phyloP scores from a whole-genome alignment of 345 rosid genomes.

The Eucalyptus cloeziana region DNA sequence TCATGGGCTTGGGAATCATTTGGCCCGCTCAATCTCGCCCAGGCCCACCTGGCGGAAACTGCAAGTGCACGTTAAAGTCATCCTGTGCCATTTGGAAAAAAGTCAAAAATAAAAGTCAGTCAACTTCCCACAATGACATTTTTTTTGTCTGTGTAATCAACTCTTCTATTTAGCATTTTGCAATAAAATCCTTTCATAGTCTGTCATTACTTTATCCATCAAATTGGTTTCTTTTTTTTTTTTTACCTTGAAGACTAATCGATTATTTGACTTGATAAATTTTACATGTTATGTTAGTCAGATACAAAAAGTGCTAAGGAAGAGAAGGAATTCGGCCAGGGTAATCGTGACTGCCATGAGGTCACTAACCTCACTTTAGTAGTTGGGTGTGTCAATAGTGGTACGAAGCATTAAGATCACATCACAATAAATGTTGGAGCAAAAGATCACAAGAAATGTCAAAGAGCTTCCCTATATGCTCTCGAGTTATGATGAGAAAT shows the following conservation, averaged over 20 bases:
- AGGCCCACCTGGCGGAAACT: neutral
- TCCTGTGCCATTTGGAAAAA: neutral
- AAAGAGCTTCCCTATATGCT: neutral
- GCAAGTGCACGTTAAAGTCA: neutral
- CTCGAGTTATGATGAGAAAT: neutral
- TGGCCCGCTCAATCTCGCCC: neutral
- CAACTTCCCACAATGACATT: neutral
- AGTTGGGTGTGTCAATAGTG: neutral
- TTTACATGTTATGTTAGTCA: too few relatives aligned
- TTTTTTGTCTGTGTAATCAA: neutral
- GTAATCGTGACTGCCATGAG: neutral
- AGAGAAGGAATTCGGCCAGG: too few relatives aligned
- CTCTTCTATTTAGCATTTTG: neutral
- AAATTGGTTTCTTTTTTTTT: neutral
- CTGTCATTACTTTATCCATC: neutral
- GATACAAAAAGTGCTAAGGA: too few relatives aligned
- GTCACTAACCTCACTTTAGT: neutral
- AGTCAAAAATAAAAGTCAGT: neutral
- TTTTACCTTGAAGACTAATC: too few relatives aligned
- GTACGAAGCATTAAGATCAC: fast-evolving
- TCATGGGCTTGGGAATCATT: neutral
- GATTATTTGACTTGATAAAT: too few relatives aligned
- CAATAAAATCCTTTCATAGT: neutral
- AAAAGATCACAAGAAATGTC: neutral
- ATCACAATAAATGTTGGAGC: neutral